Conservation (phyloP, 495 filamentous ascomycete species). For the Apiosordaria backusii region DNA sequence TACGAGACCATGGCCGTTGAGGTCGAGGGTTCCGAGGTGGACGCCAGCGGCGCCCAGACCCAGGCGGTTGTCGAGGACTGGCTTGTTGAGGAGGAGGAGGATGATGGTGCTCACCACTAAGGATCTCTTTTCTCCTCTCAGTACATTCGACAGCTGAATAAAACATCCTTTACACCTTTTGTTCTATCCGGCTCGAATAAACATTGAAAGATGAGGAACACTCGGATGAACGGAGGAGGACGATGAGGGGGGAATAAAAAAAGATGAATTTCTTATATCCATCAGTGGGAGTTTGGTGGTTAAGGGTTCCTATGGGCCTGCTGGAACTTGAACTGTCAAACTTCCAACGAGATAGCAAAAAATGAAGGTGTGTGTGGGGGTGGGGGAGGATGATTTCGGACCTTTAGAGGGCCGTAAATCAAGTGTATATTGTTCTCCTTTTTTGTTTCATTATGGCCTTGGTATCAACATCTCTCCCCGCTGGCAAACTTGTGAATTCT, state of each 20-base stretch:
- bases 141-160: not conserved
- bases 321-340: too few relatives aligned
- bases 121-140: not conserved
- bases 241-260: not conserved
- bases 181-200: not conserved
- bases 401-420: too few relatives aligned
- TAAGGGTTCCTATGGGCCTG: too few relatives aligned
- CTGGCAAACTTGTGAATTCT: too few relatives aligned
- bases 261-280: not conserved
- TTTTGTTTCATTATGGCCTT: too few relatives aligned
- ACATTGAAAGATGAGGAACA: not conserved
- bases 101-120: slow-evolving; percentile 42
- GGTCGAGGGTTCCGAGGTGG: slow-evolving; percentile 77
- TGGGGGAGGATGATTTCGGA: too few relatives aligned
- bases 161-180: not conserved
- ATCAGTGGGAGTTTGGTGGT: too few relatives aligned
- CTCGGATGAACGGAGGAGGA: not conserved
- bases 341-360: too few relatives aligned
- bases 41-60: slow-evolving; percentile 26
- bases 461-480: too few relatives aligned
- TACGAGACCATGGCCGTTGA: slow-evolving; percentile 93
- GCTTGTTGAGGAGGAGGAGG: slow-evolving; percentile 49
- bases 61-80: slow-evolving; percentile 47
- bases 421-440: too few relatives aligned
- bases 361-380: too few relatives aligned